Percentiles rank a stretch among this genome's conserved stretches.
phyloP scores from a whole-genome alignment of 129 eudicot species.

The Tanacetum coccineum region DNA sequence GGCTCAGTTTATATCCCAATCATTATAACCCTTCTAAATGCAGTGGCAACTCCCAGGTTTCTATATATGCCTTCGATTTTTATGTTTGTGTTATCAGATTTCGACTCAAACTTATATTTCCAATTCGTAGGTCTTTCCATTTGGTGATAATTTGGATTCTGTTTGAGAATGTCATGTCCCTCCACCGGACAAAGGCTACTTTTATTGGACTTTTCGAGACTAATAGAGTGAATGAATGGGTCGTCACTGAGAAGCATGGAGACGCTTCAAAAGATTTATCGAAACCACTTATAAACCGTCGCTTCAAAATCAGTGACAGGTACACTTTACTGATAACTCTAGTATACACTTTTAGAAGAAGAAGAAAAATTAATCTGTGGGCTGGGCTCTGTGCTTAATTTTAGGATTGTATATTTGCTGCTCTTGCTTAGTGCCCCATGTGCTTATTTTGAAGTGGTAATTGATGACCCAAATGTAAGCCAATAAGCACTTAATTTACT shows the following conservation, averaged over 20 bases:
- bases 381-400: too few relatives aligned
- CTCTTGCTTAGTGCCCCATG: too few relatives aligned
- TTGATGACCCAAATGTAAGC: too few relatives aligned
- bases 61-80: too few relatives aligned
- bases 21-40: slow-evolving; percentile 9
- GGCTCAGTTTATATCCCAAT: slow-evolving; percentile 15
- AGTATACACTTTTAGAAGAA: background rate
- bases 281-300: slow-evolving; percentile 24
- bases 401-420: too few relatives aligned
- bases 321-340: background rate
- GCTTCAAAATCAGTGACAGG: slow-evolving; percentile 49
- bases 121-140: slow-evolving; percentile 47
- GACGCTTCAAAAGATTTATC: slow-evolving; percentile 39
- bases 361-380: too few relatives aligned
- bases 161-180: slow-evolving; percentile 29
- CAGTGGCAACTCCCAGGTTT: slow-evolving; percentile 23
- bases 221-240: slow-evolving; percentile 63
- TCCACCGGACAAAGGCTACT: slow-evolving; percentile 68
- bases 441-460: too few relatives aligned
- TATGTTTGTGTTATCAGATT: too few relatives aligned
- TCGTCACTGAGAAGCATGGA: slow-evolving; percentile 66
- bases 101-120: background rate
- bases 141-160: slow-evolving; percentile 66
- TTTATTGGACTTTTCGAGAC: slow-evolving; percentile 63
- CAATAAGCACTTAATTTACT: too few relatives aligned